A percentile compares a stretch with the other conserved stretches of the same genome.
phyloP scores from a whole-genome alignment of 2,329 filamentous ascomycete genomes.

The Penicillium aurantiogriseum region DNA sequence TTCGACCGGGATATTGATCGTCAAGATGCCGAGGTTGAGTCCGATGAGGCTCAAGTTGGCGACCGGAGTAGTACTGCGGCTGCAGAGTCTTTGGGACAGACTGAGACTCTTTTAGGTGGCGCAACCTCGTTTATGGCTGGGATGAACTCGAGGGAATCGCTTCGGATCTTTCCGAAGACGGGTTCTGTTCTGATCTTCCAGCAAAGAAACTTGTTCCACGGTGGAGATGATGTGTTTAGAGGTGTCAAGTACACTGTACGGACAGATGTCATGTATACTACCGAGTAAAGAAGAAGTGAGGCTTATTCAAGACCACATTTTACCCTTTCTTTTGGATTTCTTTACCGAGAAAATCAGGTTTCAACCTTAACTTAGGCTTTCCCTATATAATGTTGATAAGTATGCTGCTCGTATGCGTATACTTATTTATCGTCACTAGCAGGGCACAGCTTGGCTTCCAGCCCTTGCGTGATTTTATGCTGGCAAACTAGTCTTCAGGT shows the following conservation, averaged over 20 bases:
- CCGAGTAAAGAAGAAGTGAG: not conserved
- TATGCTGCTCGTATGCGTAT: not conserved
- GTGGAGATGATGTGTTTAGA: conserved; percentile 54
- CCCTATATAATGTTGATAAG: no score
- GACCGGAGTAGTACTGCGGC: not conserved
- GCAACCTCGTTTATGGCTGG: conserved; percentile 53
- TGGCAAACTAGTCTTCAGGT: conserved; percentile 46
- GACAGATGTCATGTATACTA: conserved; percentile 55
- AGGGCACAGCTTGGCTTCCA: conserved; percentile 7
- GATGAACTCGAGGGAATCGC: conserved; percentile 32
- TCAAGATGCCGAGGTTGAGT: not conserved
- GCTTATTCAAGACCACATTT: no score
- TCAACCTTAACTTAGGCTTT: not conserved
- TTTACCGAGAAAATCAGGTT: no score
- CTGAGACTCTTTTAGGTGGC: conserved; percentile 49
- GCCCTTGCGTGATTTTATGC: conserved; percentile 13
- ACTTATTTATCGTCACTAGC: not conserved
- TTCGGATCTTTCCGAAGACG: conserved; percentile 50
- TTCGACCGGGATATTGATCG: no score
- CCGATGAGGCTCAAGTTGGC: not conserved
- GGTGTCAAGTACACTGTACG: conserved; percentile 57
- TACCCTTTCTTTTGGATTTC: not conserved
- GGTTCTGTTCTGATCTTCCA: conserved; percentile 58
- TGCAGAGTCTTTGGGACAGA: conserved; percentile 13
- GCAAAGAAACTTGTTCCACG: conserved; percentile 53